These are phyloP conservation scores for Tylopilus plumbeoviolaceoides DNA, from an alignment of 768 basidiomycete species.

Conservation along the genomic window DNA sequence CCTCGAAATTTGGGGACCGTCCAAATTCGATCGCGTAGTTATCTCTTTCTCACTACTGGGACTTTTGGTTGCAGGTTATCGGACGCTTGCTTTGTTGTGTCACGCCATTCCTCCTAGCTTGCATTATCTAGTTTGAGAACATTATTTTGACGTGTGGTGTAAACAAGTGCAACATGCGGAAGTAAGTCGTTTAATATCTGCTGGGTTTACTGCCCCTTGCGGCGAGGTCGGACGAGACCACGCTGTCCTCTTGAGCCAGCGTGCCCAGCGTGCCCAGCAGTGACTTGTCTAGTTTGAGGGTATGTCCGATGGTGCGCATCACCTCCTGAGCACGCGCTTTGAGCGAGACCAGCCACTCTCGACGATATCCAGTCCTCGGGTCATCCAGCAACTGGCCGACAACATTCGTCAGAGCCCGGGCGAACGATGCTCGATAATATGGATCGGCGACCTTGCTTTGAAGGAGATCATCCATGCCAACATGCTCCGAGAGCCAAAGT, in stretches of 20 bases:
- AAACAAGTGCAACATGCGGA: background rate
- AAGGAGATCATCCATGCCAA: conserved; percentile 40
- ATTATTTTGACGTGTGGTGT: background rate
- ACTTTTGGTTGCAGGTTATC: background rate
- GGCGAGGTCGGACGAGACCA: conserved; percentile 29
- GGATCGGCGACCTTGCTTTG: conserved; percentile 13
- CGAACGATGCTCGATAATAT: conserved; percentile 48
- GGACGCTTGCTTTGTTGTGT: conserved; percentile 7
- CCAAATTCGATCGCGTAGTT: conserved; percentile 41
- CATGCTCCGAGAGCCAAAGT: conserved; percentile 51
- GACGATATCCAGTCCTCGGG: conserved; percentile 14
- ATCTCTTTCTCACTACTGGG: conserved; percentile 1
- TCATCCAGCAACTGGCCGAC: conserved; percentile 33
- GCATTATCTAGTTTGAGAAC: conserved; percentile 9
- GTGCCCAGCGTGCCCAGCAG: conserved; percentile 23
- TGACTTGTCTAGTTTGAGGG: conserved; percentile 18
- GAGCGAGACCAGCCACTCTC: conserved; percentile 18
- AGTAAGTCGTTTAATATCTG: conserved; percentile 13
- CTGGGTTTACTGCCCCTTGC: conserved; percentile 27
- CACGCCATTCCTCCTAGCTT: background rate
- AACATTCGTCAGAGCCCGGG: conserved; percentile 40
- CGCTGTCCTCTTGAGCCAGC: conserved; percentile 25
- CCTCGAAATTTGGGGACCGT: conserved; percentile 31
- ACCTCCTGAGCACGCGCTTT: conserved; percentile 19
- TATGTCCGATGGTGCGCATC: conserved; percentile 7